A percentile compares a stretch with the other conserved stretches of the same genome.
phyloP scores from a whole-genome alignment of 768 basidiomycete species.

The Pulveroboletus sp. region DNA sequence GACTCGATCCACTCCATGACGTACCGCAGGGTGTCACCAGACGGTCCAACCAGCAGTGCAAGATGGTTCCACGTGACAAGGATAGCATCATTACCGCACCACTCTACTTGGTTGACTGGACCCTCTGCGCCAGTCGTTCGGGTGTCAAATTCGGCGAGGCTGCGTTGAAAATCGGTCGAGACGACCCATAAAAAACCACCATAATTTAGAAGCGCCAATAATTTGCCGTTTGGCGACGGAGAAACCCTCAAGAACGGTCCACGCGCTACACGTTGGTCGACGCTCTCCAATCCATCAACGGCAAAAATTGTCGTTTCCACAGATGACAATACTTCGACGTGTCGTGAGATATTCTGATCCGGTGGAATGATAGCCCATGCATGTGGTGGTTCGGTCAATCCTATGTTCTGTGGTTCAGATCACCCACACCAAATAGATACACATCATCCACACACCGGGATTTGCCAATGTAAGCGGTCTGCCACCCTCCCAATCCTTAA shows the following conservation, averaged over 20 bases:
- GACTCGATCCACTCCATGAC: slow-evolving; percentile 24
- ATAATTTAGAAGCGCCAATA: slow-evolving; percentile 77
- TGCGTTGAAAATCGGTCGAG: slow-evolving; percentile 89
- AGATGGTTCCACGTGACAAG: slow-evolving; percentile 77
- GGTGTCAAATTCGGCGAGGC: slow-evolving; percentile 83
- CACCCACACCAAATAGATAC: not conserved
- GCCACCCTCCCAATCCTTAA: slow-evolving; percentile 84
- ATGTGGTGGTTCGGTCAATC: slow-evolving; percentile 70
- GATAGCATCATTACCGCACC: slow-evolving; percentile 97
- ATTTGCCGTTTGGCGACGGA: slow-evolving; percentile 92
- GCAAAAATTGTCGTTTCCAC: slow-evolving; percentile 75
- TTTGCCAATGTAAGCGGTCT: slow-evolving; percentile 69
- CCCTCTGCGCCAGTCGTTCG: slow-evolving; percentile 53
- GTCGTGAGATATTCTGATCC: slow-evolving; percentile 82
- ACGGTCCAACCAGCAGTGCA: slow-evolving; percentile 87
- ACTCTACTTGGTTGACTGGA: slow-evolving; percentile 68
- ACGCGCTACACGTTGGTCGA: slow-evolving; percentile 83
- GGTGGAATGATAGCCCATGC: slow-evolving; percentile 90
- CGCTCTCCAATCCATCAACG: slow-evolving; percentile 83
- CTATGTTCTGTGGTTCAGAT: slow-evolving; percentile 34
- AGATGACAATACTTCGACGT: slow-evolving; percentile 85
- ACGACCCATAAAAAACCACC: slow-evolving; percentile 83
- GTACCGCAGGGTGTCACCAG: slow-evolving; percentile 80
- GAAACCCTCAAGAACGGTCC: slow-evolving; percentile 88
- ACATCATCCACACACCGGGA: slow-evolving; percentile 51